Conservation (phyloP, 495 filamentous ascomycete species). For the Aspergillus egyptiacus region DNA sequence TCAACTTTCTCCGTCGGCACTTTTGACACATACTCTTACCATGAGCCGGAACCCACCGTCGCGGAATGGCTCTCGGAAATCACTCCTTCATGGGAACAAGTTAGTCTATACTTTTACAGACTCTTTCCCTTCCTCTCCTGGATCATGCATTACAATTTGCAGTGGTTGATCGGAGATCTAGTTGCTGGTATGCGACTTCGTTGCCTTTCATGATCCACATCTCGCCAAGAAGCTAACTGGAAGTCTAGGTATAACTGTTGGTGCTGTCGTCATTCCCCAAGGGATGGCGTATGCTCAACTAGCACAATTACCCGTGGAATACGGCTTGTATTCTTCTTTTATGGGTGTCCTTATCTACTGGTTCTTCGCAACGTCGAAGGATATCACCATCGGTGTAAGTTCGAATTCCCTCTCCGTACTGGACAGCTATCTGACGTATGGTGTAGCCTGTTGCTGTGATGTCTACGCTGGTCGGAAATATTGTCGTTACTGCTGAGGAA, state of each 20-base stretch:
- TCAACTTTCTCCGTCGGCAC: slow-evolving; percentile 72
- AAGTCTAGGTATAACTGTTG: slow-evolving; percentile 76
- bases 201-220: not conserved
- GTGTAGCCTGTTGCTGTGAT: slow-evolving; percentile 87
- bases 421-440: slow-evolving; percentile 9
- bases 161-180: slow-evolving; percentile 85
- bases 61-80: slow-evolving; percentile 63
- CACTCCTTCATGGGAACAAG: slow-evolving; percentile 49
- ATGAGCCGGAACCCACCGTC: slow-evolving; percentile 74
- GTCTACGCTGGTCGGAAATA: slow-evolving; percentile 80
- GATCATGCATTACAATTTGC: slow-evolving; percentile 81
- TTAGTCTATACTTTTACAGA: slow-evolving; percentile 54
- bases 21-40: slow-evolving; percentile 70
- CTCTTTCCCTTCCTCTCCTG: slow-evolving; percentile 86
- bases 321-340: slow-evolving; percentile 92
- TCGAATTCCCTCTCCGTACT: not conserved
- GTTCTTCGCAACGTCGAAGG: slow-evolving; percentile 98
- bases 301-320: slow-evolving; percentile 71
- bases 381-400: slow-evolving; percentile 97
- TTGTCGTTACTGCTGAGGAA: slow-evolving; percentile 56
- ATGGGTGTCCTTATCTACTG: slow-evolving; percentile 96
- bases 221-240: not conserved
- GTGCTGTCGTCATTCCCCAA: slow-evolving; percentile 92
- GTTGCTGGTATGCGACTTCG: slow-evolving; percentile 65
- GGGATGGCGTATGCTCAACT: slow-evolving; percentile 95